These are phyloP conservation scores for Ustilago cynodontis DNA, from an alignment of 1,284 basidiomycete species.

Conservation along the genomic window DNA sequence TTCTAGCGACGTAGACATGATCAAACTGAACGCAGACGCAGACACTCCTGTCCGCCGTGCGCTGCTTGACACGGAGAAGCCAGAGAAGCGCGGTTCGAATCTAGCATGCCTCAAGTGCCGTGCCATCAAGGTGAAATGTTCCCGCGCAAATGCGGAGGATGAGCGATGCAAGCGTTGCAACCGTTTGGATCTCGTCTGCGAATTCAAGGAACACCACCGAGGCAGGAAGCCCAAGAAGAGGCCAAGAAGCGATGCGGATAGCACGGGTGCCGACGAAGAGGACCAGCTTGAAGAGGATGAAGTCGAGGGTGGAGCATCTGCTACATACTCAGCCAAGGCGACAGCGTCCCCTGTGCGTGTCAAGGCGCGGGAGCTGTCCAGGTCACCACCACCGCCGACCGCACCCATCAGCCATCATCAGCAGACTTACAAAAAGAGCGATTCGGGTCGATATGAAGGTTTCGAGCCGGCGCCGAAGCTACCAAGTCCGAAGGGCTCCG, in stretches of 20 bases:
- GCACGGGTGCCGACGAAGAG: constrained; percentile 37
- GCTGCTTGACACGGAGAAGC: constrained; percentile 45
- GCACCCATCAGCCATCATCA: constrained; percentile 19
- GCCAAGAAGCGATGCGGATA: constrained; percentile 35
- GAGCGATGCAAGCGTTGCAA: constrained; percentile 52
- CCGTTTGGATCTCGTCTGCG: constrained; percentile 48
- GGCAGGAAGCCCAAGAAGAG: constrained; percentile 54
- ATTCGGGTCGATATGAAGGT: constrained; percentile 17
- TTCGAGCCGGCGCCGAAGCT: constrained; percentile 32
- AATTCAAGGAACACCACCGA: constrained; percentile 52
- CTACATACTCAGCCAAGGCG: constrained; percentile 5
- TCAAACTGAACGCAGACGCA: constrained; percentile 13
- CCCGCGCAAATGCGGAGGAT: constrained; percentile 38
- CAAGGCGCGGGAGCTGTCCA: constrained; percentile 24
- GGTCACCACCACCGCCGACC: constrained; percentile 21
- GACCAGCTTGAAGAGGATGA: constrained; percentile 47
- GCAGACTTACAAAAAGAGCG: constrained; percentile 16
- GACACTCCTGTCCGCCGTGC: constrained; percentile 40
- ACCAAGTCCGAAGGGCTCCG: constrained; percentile 41
- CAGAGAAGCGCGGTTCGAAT: constrained; percentile 53
- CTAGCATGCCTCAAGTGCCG: constrained; percentile 53
- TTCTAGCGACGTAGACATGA: constrained; percentile 23
- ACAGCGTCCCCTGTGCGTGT: constrained; percentile 16
- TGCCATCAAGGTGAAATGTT: constrained; percentile 54
- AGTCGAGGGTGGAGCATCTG: constrained; percentile 7